These are phyloP conservation scores for Ormosia semicastrata DNA, from an alignment of 306 rosid genomes.

Conservation along the genomic window DNA sequence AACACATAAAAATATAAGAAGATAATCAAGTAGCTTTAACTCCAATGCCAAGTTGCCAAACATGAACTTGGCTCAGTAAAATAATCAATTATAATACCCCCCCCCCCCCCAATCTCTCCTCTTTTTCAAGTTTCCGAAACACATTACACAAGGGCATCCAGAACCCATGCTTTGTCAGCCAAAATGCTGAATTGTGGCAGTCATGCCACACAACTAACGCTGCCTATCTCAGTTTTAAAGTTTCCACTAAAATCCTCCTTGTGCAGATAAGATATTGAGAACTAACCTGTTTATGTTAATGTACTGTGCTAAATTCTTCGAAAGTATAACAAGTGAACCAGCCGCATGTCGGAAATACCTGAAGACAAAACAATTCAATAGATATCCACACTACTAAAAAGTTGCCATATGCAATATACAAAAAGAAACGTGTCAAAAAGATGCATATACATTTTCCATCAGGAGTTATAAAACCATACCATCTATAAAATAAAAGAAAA, in stretches of 20 bases:
- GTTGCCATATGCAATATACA: not conserved
- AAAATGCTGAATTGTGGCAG: not conserved
- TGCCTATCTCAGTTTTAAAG: not conserved
- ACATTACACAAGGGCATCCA: not conserved
- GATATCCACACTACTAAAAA: not conserved
- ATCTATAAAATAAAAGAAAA: not conserved
- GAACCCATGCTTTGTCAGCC: conserved; percentile 12
- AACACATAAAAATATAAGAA: not conserved
- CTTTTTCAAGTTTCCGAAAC: not conserved
- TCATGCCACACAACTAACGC: conserved; percentile 13
- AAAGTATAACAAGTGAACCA: conserved; percentile 77
- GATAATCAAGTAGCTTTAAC: not conserved
- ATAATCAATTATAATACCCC: not conserved
- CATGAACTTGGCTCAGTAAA: not conserved
- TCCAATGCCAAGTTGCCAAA: not conserved
- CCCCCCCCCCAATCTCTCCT: not conserved
- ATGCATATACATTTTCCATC: not conserved
- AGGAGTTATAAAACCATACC: conserved; percentile 9
- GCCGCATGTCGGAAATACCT: conserved; percentile 97
- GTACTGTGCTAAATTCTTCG: conserved; percentile 87
- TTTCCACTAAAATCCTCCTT: not conserved
- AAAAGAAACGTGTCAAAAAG: not conserved
- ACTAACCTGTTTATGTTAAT: conserved; percentile 89
- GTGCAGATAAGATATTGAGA: conserved; percentile 9
- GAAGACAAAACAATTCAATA: conserved; percentile 25